phyloP scores from a whole-genome alignment of 164 flowering plant genomes.

The Santalum album region DNA sequence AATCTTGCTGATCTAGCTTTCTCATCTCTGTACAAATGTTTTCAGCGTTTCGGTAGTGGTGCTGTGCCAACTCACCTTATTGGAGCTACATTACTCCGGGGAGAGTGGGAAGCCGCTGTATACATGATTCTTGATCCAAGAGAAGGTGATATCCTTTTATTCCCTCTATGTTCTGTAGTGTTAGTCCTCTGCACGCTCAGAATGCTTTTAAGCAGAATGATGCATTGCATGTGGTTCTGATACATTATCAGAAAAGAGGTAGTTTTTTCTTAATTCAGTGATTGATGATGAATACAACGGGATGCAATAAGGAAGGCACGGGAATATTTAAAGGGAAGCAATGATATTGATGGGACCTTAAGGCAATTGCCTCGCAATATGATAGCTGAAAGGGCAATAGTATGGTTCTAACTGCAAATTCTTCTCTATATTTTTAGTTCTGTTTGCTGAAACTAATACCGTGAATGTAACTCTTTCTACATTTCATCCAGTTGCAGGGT shows the following conservation, averaged over 20 bases:
- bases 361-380: slow-evolving; percentile 67
- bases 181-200: neutral
- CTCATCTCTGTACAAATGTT: slow-evolving; percentile 5
- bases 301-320: slow-evolving; percentile 47
- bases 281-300: slow-evolving; percentile 47
- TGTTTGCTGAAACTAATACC: neutral
- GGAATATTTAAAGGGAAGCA: slow-evolving; percentile 68
- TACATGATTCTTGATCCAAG: slow-evolving; percentile 90
- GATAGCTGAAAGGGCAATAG: slow-evolving; percentile 87
- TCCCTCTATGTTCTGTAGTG: neutral
- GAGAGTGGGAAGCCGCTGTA: slow-evolving; percentile 84
- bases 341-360: slow-evolving; percentile 74
- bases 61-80: slow-evolving; percentile 81
- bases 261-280: slow-evolving; percentile 30
- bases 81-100: slow-evolving; percentile 84
- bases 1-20: too few species aligned
- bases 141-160: slow-evolving; percentile 93
- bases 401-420: slow-evolving; percentile 26
- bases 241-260: neutral
- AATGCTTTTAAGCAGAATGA: neutral
- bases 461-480: too few species aligned
- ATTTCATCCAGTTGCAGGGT: slow-evolving; percentile 55
- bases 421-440: slow-evolving; percentile 3
- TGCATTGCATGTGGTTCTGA: slow-evolving; percentile 2
- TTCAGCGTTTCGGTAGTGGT: slow-evolving; percentile 96